phyloP scores from a whole-genome alignment of 176 grass and related monocot species.

The Carex myosuroides region DNA sequence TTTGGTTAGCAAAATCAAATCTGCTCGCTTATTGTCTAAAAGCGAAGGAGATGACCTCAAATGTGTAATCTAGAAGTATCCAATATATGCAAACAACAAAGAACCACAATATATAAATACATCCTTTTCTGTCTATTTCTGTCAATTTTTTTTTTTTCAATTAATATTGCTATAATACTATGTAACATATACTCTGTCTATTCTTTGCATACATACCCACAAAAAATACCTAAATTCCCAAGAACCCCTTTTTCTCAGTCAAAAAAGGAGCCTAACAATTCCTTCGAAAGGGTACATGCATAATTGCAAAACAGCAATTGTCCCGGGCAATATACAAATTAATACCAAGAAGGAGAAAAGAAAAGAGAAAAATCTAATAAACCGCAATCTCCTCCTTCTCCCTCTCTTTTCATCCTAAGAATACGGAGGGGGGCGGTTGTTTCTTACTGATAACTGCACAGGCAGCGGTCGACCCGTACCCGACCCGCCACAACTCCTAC shows the following conservation, averaged over 20 bases:
- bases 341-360: neutral
- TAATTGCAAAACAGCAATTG: conserved; percentile 12
- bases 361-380: neutral
- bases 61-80: neutral
- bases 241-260: conserved; percentile 2
- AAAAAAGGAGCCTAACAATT: conserved; percentile 4
- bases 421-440: conserved; percentile 12
- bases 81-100: neutral
- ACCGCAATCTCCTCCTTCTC: neutral
- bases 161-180: neutral
- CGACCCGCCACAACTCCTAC: conserved; percentile 76
- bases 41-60: neutral
- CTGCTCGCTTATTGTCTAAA: neutral
- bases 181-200: neutral
- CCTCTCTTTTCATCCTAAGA: conserved; percentile 1
- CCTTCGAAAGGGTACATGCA: neutral
- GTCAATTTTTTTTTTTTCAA: neutral
- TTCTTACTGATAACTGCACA: conserved; percentile 38
- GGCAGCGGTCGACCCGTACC: conserved; percentile 69
- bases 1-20: neutral
- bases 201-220: conserved; percentile 10
- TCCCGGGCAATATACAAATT: conserved; percentile 10
- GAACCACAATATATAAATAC: neutral
- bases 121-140: neutral
- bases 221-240: neutral